phyloP scores from a whole-genome alignment of 1,139 yeast genomes.

The Zhuliangozyma blackwelliae region DNA sequence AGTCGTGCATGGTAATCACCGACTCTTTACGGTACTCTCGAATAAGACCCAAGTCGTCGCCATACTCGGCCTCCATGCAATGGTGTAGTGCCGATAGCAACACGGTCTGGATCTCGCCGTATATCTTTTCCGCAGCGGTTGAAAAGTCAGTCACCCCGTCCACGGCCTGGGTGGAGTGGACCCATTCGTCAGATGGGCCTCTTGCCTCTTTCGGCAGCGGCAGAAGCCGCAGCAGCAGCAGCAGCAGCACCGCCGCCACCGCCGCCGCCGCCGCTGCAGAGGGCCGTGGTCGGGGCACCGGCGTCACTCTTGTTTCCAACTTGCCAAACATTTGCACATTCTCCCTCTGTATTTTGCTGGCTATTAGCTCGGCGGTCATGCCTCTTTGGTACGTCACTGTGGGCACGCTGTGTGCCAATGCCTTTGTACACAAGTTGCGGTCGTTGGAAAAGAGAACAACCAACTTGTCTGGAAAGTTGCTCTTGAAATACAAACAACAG shows the following conservation, averaged over 20 bases:
- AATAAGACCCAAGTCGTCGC: slow-evolving; percentile 49
- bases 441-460: slow-evolving; percentile 76
- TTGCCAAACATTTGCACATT: slow-evolving; percentile 21
- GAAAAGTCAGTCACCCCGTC: slow-evolving; percentile 4
- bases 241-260: not conserved
- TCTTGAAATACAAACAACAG: slow-evolving; percentile 67
- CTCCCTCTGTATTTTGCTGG: slow-evolving; percentile 45
- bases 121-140: slow-evolving; percentile 14
- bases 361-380: slow-evolving; percentile 61
- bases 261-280: not conserved
- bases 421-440: slow-evolving; percentile 74
- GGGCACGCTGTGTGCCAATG: slow-evolving; percentile 60
- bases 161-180: slow-evolving; percentile 7
- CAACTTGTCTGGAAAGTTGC: slow-evolving; percentile 35
- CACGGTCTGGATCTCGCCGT: slow-evolving; percentile 39
- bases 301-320: slow-evolving; percentile 3
- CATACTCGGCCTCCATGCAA: slow-evolving; percentile 54
- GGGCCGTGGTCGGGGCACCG: slow-evolving; percentile 1
- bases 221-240: no score
- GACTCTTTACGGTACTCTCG: slow-evolving; percentile 40
- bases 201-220: not conserved
- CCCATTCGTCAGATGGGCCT: slow-evolving; percentile 11
- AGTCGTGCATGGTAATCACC: slow-evolving; percentile 35
- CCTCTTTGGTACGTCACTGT: slow-evolving; percentile 62
- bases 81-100: slow-evolving; percentile 46